Evolutionary conservation across 2,329 filamentous ascomycete genomes (phyloP).

Genomic region (Colletotrichum shisoi): DNA sequence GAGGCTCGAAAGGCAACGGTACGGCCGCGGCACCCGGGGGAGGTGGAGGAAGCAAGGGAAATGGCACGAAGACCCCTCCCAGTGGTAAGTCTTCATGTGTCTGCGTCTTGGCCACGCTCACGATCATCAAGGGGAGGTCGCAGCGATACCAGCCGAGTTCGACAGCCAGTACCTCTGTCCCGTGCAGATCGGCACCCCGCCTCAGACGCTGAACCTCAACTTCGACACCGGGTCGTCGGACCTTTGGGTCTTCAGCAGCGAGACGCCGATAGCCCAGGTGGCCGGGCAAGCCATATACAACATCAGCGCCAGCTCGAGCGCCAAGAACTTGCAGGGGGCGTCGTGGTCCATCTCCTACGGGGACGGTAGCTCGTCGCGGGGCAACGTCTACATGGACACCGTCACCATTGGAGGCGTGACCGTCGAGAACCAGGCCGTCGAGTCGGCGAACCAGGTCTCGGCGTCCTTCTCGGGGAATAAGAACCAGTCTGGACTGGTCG

Average conservation of each 20-base stretch:
- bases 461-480: conserved; percentile 50
- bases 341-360: conserved; percentile 56
- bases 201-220: conserved; percentile 51
- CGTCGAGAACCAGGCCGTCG: conserved; percentile 53
- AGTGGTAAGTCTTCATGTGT: conserved; percentile 6
- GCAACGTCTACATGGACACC: conserved; percentile 54
- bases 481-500: conserved; percentile 54
- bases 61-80: conserved; percentile 6
- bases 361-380: conserved; percentile 53
- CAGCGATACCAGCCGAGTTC: conserved; percentile 55
- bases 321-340: conserved; percentile 49
- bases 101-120: conserved; percentile 27
- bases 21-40: conserved; percentile 13
- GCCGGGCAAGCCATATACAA: conserved; percentile 53
- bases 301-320: conserved; percentile 51
- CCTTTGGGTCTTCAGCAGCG: conserved; percentile 59
- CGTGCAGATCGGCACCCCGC: conserved; percentile 64
- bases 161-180: conserved; percentile 64
- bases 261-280: conserved; percentile 49
- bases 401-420: conserved; percentile 54
- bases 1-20: conserved; percentile 27
- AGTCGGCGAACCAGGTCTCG: conserved; percentile 54
- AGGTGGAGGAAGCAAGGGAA: conserved; percentile 18
- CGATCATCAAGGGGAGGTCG: conserved; percentile 47
- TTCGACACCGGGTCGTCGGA: conserved; percentile 57